Conservation (phyloP, 129 eudicot genomes). For the Ambrosia trifida region DNA sequence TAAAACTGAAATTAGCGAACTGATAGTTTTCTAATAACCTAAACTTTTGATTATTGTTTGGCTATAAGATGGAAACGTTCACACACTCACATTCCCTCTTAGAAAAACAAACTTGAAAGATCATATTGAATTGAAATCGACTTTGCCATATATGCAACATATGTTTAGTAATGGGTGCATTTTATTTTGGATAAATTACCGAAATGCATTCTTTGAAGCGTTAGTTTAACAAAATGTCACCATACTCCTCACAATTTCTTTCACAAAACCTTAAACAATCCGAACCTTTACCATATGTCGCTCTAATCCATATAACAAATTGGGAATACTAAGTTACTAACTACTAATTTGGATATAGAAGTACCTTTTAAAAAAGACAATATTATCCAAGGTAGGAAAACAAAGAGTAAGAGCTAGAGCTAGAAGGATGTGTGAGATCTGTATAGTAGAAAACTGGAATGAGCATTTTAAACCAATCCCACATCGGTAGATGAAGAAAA, state of each 20-base stretch:
- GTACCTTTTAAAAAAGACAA: neutral
- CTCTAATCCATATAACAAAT: neutral
- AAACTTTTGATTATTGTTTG: too few species aligned
- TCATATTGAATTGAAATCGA: too few species aligned
- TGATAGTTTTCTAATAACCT: too few species aligned
- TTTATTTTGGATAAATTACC: too few species aligned
- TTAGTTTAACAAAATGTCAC: neutral
- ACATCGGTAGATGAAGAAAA: constrained; percentile 10
- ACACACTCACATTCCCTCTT: too few species aligned
- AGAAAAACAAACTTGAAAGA: too few species aligned
- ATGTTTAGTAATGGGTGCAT: too few species aligned
- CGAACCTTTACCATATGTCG: neutral
- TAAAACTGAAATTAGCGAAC: too few species aligned
- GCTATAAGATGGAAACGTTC: too few species aligned
- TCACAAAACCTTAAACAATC: neutral
- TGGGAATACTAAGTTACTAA: neutral
- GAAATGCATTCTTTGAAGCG: too few species aligned
- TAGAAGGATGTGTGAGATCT: neutral
- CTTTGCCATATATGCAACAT: too few species aligned
- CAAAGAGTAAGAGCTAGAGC: neutral
- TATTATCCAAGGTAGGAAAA: neutral
- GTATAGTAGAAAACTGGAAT: too few species aligned
- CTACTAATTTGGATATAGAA: neutral
- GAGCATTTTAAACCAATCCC: neutral
- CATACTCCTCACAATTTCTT: neutral